Conservation (phyloP, 768 basidiomycete species). For the Aureoboletus auriporus region DNA sequence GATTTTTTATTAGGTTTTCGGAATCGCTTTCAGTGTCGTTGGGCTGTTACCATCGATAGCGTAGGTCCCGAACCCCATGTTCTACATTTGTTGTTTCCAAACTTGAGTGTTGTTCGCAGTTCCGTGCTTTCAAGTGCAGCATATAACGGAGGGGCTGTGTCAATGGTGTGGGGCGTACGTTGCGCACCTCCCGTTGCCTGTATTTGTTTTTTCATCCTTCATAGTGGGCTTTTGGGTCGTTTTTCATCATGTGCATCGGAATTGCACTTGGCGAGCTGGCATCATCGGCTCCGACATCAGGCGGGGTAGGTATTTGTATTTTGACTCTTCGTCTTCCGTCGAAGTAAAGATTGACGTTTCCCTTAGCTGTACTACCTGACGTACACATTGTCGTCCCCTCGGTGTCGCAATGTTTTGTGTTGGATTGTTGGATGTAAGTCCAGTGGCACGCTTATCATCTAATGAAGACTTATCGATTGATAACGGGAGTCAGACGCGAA, state of each 20-base stretch:
- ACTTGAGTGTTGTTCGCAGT: constrained; percentile 16
- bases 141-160: constrained; percentile 43
- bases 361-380: constrained; percentile 62
- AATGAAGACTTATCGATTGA: neutral
- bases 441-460: neutral
- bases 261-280: constrained; percentile 36
- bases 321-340: neutral
- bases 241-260: constrained; percentile 35
- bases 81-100: neutral
- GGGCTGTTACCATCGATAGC: constrained; percentile 63
- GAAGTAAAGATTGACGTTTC: neutral
- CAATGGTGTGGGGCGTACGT: constrained; percentile 41
- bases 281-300: constrained; percentile 37
- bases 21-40: constrained; percentile 64
- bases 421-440: constrained; percentile 65
- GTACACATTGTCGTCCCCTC: constrained; percentile 47
- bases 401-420: constrained; percentile 53
- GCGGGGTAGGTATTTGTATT: constrained; percentile 30
- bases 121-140: constrained; percentile 40
- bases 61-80: constrained; percentile 29
- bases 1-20: constrained; percentile 50
- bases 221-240: constrained; percentile 34
- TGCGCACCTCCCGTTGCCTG: neutral
- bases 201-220: neutral
- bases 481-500: constrained; percentile 36